Evolutionary conservation across 768 basidiomycete species (phyloP).

Genomic region (Russula olivacea): DNA sequence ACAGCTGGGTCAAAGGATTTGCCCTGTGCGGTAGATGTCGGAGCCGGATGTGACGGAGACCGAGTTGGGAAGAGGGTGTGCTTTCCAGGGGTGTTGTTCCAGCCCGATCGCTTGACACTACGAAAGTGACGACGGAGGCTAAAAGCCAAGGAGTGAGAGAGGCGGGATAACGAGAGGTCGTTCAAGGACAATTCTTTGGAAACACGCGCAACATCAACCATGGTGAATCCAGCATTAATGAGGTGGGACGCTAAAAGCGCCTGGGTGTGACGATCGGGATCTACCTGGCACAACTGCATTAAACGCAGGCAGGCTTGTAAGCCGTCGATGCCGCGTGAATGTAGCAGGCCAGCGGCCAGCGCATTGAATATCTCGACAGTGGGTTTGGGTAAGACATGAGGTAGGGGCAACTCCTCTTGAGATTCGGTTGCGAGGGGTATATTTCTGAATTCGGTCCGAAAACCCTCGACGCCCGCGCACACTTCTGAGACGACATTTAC

Average conservation of each 20-base stretch:
- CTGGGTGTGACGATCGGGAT: constrained; percentile 49
- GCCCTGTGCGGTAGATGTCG: background rate
- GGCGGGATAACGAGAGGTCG: constrained; percentile 48
- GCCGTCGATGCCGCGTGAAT: constrained; percentile 43
- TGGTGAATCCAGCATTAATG: constrained; percentile 37
- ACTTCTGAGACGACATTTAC: constrained; percentile 7
- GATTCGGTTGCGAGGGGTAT: background rate
- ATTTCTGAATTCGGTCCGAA: background rate
- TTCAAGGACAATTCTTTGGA: constrained; percentile 40
- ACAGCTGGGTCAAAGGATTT: constrained; percentile 45
- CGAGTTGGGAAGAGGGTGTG: background rate
- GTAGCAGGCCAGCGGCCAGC: constrained; percentile 47
- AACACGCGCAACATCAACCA: constrained; percentile 43
- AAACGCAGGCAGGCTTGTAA: constrained; percentile 44
- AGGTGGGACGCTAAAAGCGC: constrained; percentile 52
- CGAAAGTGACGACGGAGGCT: constrained; percentile 44
- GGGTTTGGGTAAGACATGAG: constrained; percentile 24
- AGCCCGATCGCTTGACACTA: constrained; percentile 18
- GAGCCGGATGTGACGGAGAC: background rate
- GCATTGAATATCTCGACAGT: constrained; percentile 53
- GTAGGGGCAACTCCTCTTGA: constrained; percentile 8
- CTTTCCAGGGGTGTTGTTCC: constrained; percentile 34
- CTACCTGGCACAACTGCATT: constrained; percentile 49
- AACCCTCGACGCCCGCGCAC: constrained; percentile 9
- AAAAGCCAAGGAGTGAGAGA: constrained; percentile 50